These are phyloP conservation scores for Cantharellus anzutake DNA, from an alignment of 768 basidiomycete species.

Conservation along the genomic window DNA sequence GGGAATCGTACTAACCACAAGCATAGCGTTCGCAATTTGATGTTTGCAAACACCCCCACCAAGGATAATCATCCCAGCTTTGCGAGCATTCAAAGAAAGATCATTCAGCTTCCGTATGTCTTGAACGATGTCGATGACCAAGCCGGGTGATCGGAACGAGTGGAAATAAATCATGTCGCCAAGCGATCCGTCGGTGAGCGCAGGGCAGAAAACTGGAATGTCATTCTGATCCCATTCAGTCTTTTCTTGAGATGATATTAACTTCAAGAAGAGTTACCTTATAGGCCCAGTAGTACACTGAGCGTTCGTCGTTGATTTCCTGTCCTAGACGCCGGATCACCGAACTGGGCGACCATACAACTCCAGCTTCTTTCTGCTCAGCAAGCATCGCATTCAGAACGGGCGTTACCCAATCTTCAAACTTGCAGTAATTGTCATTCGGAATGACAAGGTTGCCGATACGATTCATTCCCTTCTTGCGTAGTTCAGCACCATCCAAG, in stretches of 20 bases:
- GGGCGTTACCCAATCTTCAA: slow-evolving; percentile 97
- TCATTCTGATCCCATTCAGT: slow-evolving; percentile 46
- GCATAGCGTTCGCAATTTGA: slow-evolving; percentile 99
- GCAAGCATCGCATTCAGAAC: slow-evolving; percentile 77
- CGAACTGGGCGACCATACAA: slow-evolving; percentile 81
- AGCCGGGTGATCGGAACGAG: slow-evolving; percentile 70
- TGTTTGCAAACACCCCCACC: slow-evolving; percentile 99
- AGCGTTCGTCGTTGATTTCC: slow-evolving; percentile 93
- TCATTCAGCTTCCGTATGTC: slow-evolving; percentile 91
- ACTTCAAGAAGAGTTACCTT: slow-evolving; percentile 43
- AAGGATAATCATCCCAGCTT: slow-evolving; percentile 95
- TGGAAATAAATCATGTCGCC: slow-evolving; percentile 99
- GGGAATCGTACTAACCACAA: slow-evolving; percentile 46
- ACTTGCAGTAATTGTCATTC: slow-evolving; percentile 98
- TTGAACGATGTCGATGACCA: slow-evolving; percentile 82
- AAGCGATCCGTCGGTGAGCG: slow-evolving; percentile 90
- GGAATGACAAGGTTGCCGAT: slow-evolving; percentile 94
- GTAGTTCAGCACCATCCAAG: slow-evolving; percentile 73
- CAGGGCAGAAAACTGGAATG: slow-evolving; percentile 97
- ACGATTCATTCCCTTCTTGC: slow-evolving; percentile 84
- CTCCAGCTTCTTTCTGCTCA: slow-evolving; percentile 57
- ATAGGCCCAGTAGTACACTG: slow-evolving; percentile 98
- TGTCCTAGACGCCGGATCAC: slow-evolving; percentile 89
- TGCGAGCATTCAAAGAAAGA: slow-evolving; percentile 62
- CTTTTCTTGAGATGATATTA: not conserved